Evolutionary conservation across 2,329 filamentous ascomycete species (phyloP).

Genomic region (Bipolaris cookei): DNA sequence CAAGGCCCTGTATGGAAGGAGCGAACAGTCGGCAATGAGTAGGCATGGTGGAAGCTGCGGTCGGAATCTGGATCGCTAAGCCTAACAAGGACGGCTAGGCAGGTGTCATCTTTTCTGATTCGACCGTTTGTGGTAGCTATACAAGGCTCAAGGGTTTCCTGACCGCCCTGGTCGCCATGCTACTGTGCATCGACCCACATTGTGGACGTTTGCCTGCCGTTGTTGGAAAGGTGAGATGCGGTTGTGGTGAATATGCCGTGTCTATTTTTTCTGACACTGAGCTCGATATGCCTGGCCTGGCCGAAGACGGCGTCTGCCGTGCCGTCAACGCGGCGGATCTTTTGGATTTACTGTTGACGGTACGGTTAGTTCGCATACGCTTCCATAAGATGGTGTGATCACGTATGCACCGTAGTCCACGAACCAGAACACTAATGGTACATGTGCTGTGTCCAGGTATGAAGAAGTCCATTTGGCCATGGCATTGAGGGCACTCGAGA

Average conservation of each 20-base stretch:
- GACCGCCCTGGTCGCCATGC: slow-evolving; percentile 2
- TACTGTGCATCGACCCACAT: neutral
- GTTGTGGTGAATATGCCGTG: neutral
- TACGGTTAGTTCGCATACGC: neutral
- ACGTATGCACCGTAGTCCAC: neutral
- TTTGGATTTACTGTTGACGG: neutral
- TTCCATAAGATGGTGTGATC: neutral
- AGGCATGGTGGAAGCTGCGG: slow-evolving; percentile 2
- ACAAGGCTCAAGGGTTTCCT: slow-evolving; percentile 4
- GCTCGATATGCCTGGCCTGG: neutral
- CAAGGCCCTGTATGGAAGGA: neutral
- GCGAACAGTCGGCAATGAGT: neutral
- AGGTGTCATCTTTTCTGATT: slow-evolving; percentile 3
- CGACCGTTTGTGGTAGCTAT: slow-evolving; percentile 1
- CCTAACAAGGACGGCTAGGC: neutral
- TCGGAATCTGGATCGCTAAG: slow-evolving; percentile 8
- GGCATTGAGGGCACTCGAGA: neutral
- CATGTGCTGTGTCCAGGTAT: too few relatives aligned
- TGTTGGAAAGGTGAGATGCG: neutral
- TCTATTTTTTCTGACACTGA: neutral
- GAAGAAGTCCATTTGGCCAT: neutral
- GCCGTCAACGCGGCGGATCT: neutral
- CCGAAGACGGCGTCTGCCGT: neutral
- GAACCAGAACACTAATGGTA: too few relatives aligned
- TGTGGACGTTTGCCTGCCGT: neutral